phyloP scores from a whole-genome alignment of 176 grass and related monocot species.

The Neostapfia colusana region DNA sequence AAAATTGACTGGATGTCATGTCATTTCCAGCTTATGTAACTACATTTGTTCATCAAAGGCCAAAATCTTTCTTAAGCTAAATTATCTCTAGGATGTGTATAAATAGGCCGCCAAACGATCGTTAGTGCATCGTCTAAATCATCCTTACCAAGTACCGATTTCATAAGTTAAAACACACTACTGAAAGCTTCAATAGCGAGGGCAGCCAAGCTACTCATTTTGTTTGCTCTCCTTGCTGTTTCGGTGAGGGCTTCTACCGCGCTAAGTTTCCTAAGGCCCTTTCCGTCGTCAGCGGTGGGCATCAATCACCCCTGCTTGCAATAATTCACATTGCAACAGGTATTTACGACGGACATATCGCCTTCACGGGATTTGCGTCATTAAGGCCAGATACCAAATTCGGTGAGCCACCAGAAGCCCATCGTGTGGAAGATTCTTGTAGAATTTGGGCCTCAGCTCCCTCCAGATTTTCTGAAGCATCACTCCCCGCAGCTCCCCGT shows the following conservation, averaged over 20 bases:
- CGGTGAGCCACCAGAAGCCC: constrained; percentile 57
- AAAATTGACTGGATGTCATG: no score
- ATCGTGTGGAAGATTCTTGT: constrained; percentile 66
- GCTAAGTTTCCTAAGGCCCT: background rate
- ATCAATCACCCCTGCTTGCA: no score
- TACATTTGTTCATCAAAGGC: no score
- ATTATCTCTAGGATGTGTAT: no score
- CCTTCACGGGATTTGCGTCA: constrained; percentile 65
- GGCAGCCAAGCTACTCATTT: background rate
- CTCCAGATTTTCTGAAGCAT: constrained; percentile 56
- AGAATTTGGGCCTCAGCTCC: constrained; percentile 42
- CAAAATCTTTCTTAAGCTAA: no score
- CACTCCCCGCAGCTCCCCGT: no score
- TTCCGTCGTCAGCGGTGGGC: no score
- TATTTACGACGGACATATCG: no score
- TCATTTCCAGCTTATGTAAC: no score
- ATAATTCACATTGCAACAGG: no score
- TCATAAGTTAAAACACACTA: background rate
- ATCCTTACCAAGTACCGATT: background rate
- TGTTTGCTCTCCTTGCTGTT: background rate
- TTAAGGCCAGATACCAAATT: constrained; percentile 58
- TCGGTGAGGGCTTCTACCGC: background rate
- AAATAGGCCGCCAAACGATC: background rate
- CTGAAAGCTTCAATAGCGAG: background rate
- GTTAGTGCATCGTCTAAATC: background rate